Percentiles rank a stretch among this genome's conserved stretches.
Conservation (phyloP, 306 rosid genomes). For the Bauhinia variegata region DNA sequence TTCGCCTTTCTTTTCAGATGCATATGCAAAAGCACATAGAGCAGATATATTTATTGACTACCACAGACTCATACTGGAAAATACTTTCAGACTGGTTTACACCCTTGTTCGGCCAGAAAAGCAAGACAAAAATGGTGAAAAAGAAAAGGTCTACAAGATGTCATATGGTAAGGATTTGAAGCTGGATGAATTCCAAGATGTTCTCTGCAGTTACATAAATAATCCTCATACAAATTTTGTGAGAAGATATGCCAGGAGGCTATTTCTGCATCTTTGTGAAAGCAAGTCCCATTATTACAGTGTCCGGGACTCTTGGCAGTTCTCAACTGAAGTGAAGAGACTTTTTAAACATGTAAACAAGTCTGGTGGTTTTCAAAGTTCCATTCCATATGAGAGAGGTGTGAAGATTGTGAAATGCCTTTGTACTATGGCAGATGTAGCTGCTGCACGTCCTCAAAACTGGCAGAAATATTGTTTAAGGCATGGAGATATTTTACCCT, state of each 20-base stretch:
- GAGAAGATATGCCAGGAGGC: slow-evolving; percentile 95
- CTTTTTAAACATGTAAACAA: slow-evolving; percentile 78
- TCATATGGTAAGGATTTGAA: slow-evolving; percentile 87
- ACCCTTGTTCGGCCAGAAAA: slow-evolving; percentile 98
- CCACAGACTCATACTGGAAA: slow-evolving; percentile 87
- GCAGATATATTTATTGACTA: slow-evolving; percentile 85
- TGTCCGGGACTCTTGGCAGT: slow-evolving; percentile 98
- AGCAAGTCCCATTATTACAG: slow-evolving; percentile 95
- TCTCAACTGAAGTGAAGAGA: slow-evolving; percentile 86
- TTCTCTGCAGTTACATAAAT: slow-evolving; percentile 96
- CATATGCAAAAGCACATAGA: slow-evolving; percentile 90
- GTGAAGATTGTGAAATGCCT: slow-evolving; percentile 94
- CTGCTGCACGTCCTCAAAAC: slow-evolving; percentile 92
- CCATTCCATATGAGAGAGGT: slow-evolving; percentile 87
- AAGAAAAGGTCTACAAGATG: slow-evolving; percentile 71
- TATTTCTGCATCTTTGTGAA: slow-evolving; percentile 95
- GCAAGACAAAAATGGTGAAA: slow-evolving; percentile 90
- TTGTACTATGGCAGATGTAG: slow-evolving; percentile 94
- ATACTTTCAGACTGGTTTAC: slow-evolving; percentile 88
- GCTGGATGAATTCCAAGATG: slow-evolving; percentile 95
- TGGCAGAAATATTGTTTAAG: slow-evolving; percentile 97
- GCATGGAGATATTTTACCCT: slow-evolving; percentile 84
- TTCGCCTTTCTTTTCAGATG: slow-evolving; percentile 94
- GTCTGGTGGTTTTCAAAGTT: slow-evolving; percentile 87
- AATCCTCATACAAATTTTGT: slow-evolving; percentile 90